Evolutionary conservation across 1,284 basidiomycete genomes (phyloP).

Genomic region (Ustilago trichophora): DNA sequence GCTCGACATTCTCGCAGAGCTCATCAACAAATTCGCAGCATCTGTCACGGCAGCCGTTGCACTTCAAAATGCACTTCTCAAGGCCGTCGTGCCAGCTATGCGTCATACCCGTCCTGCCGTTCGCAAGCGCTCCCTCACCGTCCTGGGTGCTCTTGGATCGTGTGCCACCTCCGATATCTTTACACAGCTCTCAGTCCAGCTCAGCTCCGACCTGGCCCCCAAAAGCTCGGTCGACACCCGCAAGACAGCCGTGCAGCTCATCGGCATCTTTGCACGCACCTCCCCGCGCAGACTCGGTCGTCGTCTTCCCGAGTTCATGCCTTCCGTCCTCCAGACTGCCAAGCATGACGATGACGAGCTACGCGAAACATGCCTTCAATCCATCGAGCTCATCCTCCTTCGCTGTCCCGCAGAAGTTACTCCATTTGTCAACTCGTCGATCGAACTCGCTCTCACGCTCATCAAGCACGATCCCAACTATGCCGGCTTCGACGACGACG

Average conservation of each 20-base stretch:
- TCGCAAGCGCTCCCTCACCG: conserved; percentile 55
- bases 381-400: conserved; percentile 76
- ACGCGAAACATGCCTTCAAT: conserved; percentile 70
- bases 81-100: conserved; percentile 72
- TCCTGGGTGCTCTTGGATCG: conserved; percentile 76
- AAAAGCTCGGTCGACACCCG: conserved; percentile 70
- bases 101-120: conserved; percentile 47
- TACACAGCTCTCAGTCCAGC: conserved; percentile 49
- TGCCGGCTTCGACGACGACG: conserved; percentile 81
- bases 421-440: conserved; percentile 76
- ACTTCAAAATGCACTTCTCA: conserved; percentile 73
- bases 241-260: conserved; percentile 79
- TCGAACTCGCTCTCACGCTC: conserved; percentile 76
- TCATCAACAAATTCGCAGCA: conserved; percentile 75
- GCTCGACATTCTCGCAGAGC: conserved; percentile 87
- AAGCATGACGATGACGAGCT: conserved; percentile 80
- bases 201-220: conserved; percentile 39
- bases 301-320: conserved; percentile 67
- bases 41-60: conserved; percentile 67
- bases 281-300: conserved; percentile 54
- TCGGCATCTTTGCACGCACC: conserved; percentile 72
- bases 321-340: conserved; percentile 74
- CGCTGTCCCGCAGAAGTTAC: conserved; percentile 84
- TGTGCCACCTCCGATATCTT: conserved; percentile 56
- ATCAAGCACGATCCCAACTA: conserved; percentile 99